Evolutionary conservation across 345 rosid species (phyloP).

Genomic region (Camelina neglecta): DNA sequence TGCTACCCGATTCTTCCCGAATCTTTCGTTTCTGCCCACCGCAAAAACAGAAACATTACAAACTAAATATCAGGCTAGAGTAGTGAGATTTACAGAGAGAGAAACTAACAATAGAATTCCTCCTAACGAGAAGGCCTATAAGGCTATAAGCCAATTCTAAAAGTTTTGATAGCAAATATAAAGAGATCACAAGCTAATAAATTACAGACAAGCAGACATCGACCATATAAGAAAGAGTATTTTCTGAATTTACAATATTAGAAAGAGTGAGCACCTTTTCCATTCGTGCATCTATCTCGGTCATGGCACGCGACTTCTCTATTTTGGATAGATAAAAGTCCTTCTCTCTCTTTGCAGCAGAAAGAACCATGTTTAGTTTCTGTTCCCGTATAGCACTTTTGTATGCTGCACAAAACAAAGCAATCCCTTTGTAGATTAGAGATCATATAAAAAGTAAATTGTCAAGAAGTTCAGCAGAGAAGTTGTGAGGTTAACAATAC

Average conservation of each 20-base stretch:
- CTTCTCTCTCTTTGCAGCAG: conserved; percentile 91
- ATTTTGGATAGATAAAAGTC: conserved; percentile 86
- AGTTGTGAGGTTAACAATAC: conserved; percentile 47
- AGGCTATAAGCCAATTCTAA: background rate
- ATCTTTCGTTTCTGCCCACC: conserved; percentile 69
- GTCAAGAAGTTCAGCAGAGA: conserved; percentile 2
- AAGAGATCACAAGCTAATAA: conserved; percentile 13
- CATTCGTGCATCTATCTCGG: conserved; percentile 71
- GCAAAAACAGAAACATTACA: conserved; percentile 28
- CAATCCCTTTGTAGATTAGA: conserved; percentile 40
- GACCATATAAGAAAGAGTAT: background rate
- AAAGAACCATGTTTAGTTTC: conserved; percentile 75
- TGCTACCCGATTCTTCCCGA: conserved; percentile 51
- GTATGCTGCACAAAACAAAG: conserved; percentile 59
- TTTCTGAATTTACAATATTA: background rate
- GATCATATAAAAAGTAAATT: conserved; percentile 6
- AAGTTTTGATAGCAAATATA: too few relatives aligned
- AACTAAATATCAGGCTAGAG: conserved; percentile 17
- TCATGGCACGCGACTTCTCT: conserved; percentile 71
- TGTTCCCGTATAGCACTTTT: conserved; percentile 83
- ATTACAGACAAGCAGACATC: conserved; percentile 6
- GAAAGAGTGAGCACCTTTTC: conserved; percentile 63
- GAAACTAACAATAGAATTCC: background rate
- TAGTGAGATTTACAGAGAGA: background rate
- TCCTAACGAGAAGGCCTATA: background rate